Evolutionary conservation across 2,329 filamentous ascomycete species (phyloP), one percentile per base, ranked within the genome.

Genomic region (Dryadomyces quercivorus): DNA sequence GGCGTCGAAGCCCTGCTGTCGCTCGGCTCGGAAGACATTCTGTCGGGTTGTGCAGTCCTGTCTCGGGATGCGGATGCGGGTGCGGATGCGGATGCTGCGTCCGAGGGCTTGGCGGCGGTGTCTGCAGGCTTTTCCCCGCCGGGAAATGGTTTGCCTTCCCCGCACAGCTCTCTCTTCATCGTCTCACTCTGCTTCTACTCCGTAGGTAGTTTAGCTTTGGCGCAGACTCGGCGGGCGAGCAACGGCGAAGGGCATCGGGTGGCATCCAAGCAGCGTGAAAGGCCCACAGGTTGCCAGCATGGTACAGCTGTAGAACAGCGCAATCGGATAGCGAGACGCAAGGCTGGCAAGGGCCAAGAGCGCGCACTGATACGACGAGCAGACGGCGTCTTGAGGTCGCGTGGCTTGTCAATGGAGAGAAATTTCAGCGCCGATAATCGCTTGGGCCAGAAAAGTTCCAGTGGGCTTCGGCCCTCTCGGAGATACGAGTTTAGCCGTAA

Each of bases 1-100:
- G 59, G 55, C 34, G 59, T 50, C 16, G 57, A 56, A 36, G 52
- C 36, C 18, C 56, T 51, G 52, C 59, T 59, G 56, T 50, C 54
- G 26, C 52, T 42, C 4, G 49, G 26, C 38, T 56, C 56, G 1
- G 57, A 58, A 3, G 45, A 6, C 45, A 44, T 31, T 16, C 8
- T 50, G 34, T 31, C 26, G 26, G 26, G 26, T 8, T 31, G 26
- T 31, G 26, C 26, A 8, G 5, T 16, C 15, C 36, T 16, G 36
- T 40, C 10, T 40, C 36, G 36, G 6, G 10, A 15, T 40, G 10
- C 36, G 6, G 34, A 12, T 36, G 6, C 34, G 6, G 34, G 34
- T 36, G 6, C 34, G 34, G 34, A 12, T 36, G 6, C 6, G 2
- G 36, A 8, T 40, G 10, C 12, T 16, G 5, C 10, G 10, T 40